A percentile compares a stretch with the other conserved stretches of the same genome.
Evolutionary conservation across 2,329 filamentous ascomycete species (phyloP).

Genomic region (Raffaelea albimanens): DNA sequence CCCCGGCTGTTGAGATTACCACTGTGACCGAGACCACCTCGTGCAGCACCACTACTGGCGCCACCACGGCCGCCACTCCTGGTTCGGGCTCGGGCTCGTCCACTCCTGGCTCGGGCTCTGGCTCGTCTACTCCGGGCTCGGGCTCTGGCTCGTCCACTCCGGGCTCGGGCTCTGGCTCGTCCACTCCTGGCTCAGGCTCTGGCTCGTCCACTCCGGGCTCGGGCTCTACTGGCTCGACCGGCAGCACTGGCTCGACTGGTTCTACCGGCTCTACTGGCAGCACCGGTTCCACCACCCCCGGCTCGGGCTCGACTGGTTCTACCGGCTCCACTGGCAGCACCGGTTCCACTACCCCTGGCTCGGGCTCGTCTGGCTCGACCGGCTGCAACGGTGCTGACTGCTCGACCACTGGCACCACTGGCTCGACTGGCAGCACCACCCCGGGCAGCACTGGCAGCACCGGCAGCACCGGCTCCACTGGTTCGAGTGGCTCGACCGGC

Average conservation of each 20-base stretch:
- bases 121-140: too few species aligned
- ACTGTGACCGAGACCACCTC: not conserved
- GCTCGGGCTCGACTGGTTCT: not conserved
- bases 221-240: too few species aligned
- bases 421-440: too few species aligned
- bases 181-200: too few species aligned
- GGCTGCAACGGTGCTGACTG: not conserved
- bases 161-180: too few species aligned
- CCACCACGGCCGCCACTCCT: not conserved
- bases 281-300: too few species aligned
- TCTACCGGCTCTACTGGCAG: not conserved
- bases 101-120: too few species aligned
- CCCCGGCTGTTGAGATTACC: not conserved
- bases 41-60: not conserved
- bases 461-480: too few species aligned
- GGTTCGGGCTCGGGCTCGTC: not conserved
- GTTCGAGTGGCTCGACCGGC: too few species aligned
- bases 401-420: not conserved
- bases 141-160: not conserved
- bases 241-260: too few species aligned
- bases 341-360: not conserved
- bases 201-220: too few species aligned
- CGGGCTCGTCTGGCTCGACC: not conserved
- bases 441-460: too few species aligned
- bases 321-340: not conserved